phyloP scores from a whole-genome alignment of 495 filamentous ascomycete genomes.

The Penicillium crystallinum region DNA sequence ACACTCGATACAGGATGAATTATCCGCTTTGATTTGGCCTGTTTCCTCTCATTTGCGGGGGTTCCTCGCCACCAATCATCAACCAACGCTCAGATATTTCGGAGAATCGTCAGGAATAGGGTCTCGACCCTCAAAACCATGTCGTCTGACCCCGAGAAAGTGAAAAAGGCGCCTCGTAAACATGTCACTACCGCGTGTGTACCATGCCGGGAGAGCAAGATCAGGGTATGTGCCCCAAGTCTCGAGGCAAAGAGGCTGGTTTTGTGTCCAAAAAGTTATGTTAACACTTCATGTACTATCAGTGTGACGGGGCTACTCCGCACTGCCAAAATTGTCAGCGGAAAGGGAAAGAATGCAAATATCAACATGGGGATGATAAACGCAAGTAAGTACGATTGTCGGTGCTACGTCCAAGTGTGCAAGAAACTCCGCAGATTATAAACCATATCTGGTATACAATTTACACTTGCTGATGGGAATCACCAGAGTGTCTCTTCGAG shows the following conservation, averaged over 20 bases:
- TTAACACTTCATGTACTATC: neutral
- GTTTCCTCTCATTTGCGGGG: neutral
- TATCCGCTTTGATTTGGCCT: neutral
- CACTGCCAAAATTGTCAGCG: constrained; percentile 45
- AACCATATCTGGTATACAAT: neutral
- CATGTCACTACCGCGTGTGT: constrained; percentile 48
- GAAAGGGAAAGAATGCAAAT: constrained; percentile 45
- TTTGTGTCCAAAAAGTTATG: neutral
- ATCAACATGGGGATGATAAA: constrained; percentile 47
- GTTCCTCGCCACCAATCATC: neutral
- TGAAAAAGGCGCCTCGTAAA: constrained; percentile 36
- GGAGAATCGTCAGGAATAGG: neutral
- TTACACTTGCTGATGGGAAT: neutral
- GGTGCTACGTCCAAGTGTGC: no score
- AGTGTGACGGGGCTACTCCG: constrained; percentile 46
- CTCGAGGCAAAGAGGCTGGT: neutral
- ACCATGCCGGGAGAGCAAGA: constrained; percentile 47
- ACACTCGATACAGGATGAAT: constrained; percentile 7
- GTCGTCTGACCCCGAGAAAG: constrained; percentile 30
- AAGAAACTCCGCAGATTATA: neutral
- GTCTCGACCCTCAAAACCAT: constrained; percentile 8
- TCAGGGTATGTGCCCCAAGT: constrained; percentile 30
- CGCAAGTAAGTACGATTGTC: constrained; percentile 34
- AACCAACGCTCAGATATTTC: constrained; percentile 1
- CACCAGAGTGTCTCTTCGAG: constrained; percentile 43